Conservation (phyloP, 345 rosid genomes). For the Pistacia atlantica region DNA sequence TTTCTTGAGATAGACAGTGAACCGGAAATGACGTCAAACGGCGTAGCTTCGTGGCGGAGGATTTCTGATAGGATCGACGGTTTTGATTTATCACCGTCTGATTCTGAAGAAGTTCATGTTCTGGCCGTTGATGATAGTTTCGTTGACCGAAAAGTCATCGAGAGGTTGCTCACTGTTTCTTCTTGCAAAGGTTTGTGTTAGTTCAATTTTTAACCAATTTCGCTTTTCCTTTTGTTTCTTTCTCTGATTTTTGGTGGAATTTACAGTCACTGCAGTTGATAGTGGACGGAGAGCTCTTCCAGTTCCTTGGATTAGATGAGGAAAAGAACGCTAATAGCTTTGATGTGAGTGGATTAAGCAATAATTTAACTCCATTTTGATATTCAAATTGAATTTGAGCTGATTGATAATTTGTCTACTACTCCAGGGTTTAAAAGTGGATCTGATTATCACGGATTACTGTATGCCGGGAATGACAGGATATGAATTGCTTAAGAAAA, state of each 20-base stretch:
- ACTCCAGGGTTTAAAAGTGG: slow-evolving; percentile 75
- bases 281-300: slow-evolving; percentile 85
- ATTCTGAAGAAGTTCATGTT: slow-evolving; percentile 72
- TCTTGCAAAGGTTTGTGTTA: slow-evolving; percentile 73
- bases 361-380: background rate
- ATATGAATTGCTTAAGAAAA: slow-evolving; percentile 88
- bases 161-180: slow-evolving; percentile 69
- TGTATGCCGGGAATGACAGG: slow-evolving; percentile 99
- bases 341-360: slow-evolving; percentile 39
- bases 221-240: background rate
- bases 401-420: background rate
- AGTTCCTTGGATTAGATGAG: slow-evolving; percentile 77
- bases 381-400: background rate
- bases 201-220: background rate
- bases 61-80: slow-evolving; percentile 46
- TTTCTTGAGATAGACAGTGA: background rate
- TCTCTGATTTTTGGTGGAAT: background rate
- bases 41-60: slow-evolving; percentile 46
- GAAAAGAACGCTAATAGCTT: slow-evolving; percentile 45
- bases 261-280: slow-evolving; percentile 88
- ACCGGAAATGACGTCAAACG: slow-evolving; percentile 51
- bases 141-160: slow-evolving; percentile 87
- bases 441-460: slow-evolving; percentile 90
- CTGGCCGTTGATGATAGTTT: slow-evolving; percentile 91
- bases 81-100: slow-evolving; percentile 43